Base-by-base conservation (phyloP, 805 yeast species). In the Komagataella pastoris region DNA sequence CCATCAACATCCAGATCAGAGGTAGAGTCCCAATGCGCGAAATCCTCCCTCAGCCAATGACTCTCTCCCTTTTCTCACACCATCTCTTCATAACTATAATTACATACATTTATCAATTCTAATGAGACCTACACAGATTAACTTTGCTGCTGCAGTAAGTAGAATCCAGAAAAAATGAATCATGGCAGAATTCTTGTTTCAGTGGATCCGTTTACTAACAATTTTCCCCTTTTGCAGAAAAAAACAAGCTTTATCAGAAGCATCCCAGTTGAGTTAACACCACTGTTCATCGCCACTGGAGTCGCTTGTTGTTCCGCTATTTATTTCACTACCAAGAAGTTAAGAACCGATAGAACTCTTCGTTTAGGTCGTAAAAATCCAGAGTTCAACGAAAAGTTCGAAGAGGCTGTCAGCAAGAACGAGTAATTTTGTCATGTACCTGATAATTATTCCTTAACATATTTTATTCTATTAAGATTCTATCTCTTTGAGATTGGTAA, bases 231-330 rank as follows among this genome's bases (percentile, higher is more conserved):
- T 45, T 17, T 18, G 10, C 18, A 56, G 54, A 56, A 58, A 48
- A 53, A 58, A 47, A 43, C 55, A 7, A 52, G 58, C 12, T 55
- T 59, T 56, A 45, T 63, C 47, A 63, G 54, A 47, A 54, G 45
- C 47, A 58, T 77, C 51, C 83, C 83, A 60, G 74, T 77, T 51
- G 83, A 79, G 66, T 65, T 79, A 59, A 75, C 79, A 53, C 83
- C 83, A 61, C 68, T 79, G 56, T 76, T 56, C 54, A 52, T 30
- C 14, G 40, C 40, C 40, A 10, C 14, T 30, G 40, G 40, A 10
- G n/a, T 30, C 10, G 40, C 40, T 30, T 30, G 40, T 30, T 30
- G 40, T 30, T 30, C 75, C 44, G 82, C 80, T 51, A 57, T 70
- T 54, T 79, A 64, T 68, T 79, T 79, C 68, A 60, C 77, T 12